phyloP scores from a whole-genome alignment of 1,139 yeast species.

The Ogataea hybrid region DNA sequence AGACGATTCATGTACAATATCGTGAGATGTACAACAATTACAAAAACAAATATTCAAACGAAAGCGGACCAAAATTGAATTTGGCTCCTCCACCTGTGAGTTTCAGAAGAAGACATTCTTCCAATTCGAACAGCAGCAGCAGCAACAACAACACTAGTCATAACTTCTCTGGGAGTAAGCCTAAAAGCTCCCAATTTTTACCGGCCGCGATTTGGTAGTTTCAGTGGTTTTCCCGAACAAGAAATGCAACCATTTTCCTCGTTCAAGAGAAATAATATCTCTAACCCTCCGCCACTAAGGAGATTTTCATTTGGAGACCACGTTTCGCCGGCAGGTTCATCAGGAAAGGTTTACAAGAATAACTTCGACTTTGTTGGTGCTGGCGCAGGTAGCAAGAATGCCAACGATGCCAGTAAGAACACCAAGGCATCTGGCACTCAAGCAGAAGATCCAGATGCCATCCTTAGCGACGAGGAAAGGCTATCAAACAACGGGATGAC shows the following conservation, averaged over 20 bases:
- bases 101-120: slow-evolving; percentile 33
- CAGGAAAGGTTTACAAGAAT: slow-evolving; percentile 13
- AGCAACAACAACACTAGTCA: neutral
- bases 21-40: slow-evolving; percentile 53
- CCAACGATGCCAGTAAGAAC: no score
- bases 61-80: slow-evolving; percentile 40
- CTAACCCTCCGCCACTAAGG: slow-evolving; percentile 13
- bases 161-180: slow-evolving; percentile 6
- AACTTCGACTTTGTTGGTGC: slow-evolving; percentile 14
- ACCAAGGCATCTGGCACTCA: no score
- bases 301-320: slow-evolving; percentile 16
- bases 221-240: slow-evolving; percentile 15
- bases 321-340: slow-evolving; percentile 13
- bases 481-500: slow-evolving; percentile 6
- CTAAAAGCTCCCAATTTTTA: slow-evolving; percentile 17
- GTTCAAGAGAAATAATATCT: slow-evolving; percentile 9
- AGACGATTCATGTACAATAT: slow-evolving; percentile 82
- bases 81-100: slow-evolving; percentile 78
- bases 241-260: slow-evolving; percentile 14
- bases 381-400: neutral
- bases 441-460: slow-evolving; percentile 7
- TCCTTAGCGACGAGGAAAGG: slow-evolving; percentile 16
- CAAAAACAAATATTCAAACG: slow-evolving; percentile 26
- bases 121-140: slow-evolving; percentile 8
- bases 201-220: slow-evolving; percentile 18